Percentiles rank a stretch among this genome's conserved stretches.
Evolutionary conservation across 1,284 basidiomycete species (phyloP).

Genomic region (Clitocybe nebularis): DNA sequence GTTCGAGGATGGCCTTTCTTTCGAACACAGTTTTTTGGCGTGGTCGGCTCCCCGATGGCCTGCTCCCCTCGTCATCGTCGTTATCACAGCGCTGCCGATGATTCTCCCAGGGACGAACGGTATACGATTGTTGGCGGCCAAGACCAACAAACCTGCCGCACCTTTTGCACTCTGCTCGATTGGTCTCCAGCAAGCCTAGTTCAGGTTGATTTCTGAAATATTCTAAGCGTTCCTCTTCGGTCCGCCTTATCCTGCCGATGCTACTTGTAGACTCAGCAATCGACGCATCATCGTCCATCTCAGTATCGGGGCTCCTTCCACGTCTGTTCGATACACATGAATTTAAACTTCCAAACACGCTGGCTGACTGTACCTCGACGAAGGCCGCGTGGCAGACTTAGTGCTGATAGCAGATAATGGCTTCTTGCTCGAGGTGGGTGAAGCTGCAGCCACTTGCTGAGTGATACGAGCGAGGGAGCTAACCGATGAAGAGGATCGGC

Average conservation of each 20-base stretch:
- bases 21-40: constrained; percentile 32
- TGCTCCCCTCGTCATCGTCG: too few species aligned
- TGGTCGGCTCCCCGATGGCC: too few species aligned
- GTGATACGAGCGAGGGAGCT: constrained; percentile 25
- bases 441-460: constrained; percentile 17
- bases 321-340: constrained; percentile 14
- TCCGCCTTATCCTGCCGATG: constrained; percentile 41
- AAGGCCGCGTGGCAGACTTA: constrained; percentile 22
- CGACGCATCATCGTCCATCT: constrained; percentile 42
- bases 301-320: constrained; percentile 28
- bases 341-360: background rate
- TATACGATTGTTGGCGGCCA: constrained; percentile 48
- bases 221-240: constrained; percentile 54
- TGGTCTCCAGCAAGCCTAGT: constrained; percentile 49
- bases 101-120: constrained; percentile 54
- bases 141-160: constrained; percentile 54
- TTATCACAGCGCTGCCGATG: constrained; percentile 53
- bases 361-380: constrained; percentile 15
- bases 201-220: constrained; percentile 57
- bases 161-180: constrained; percentile 49
- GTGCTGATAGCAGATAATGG: constrained; percentile 15
- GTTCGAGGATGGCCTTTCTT: constrained; percentile 46
- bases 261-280: constrained; percentile 44
- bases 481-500: constrained; percentile 26
- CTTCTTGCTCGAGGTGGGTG: constrained; percentile 20